Evolutionary conservation across 345 rosid species (phyloP).

Genomic region (Eucalyptus albens): DNA sequence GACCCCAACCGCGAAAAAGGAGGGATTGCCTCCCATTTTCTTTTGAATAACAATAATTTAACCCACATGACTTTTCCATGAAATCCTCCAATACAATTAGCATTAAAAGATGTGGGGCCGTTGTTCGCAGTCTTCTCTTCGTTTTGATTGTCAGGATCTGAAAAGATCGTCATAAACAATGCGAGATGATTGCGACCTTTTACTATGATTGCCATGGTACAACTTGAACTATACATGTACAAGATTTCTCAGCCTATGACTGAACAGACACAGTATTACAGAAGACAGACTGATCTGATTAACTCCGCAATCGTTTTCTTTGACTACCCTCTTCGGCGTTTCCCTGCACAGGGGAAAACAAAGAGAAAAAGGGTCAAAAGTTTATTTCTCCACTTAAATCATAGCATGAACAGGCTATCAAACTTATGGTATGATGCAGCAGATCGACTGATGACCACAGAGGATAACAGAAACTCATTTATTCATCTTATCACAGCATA

Average conservation of each 20-base stretch:
- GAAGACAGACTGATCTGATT: conserved; percentile 18
- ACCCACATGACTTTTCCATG: background rate
- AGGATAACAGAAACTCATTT: background rate
- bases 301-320: conserved; percentile 64
- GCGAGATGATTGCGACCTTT: background rate
- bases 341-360: conserved; percentile 37
- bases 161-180: background rate
- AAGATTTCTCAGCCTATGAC: conserved; percentile 16
- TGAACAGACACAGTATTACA: conserved; percentile 17
- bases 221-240: conserved; percentile 45
- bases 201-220: conserved; percentile 20
- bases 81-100: background rate
- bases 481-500: background rate
- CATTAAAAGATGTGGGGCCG: background rate
- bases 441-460: background rate
- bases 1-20: background rate
- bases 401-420: background rate
- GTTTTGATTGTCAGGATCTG: background rate
- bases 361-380: background rate
- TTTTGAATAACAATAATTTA: background rate
- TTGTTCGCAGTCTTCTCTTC: background rate
- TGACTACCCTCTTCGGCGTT: conserved; percentile 59
- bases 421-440: background rate
- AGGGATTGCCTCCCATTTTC: background rate
- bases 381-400: background rate